Conservation (phyloP, 179 eudicot species). For the Vitellaria paradoxa region DNA sequence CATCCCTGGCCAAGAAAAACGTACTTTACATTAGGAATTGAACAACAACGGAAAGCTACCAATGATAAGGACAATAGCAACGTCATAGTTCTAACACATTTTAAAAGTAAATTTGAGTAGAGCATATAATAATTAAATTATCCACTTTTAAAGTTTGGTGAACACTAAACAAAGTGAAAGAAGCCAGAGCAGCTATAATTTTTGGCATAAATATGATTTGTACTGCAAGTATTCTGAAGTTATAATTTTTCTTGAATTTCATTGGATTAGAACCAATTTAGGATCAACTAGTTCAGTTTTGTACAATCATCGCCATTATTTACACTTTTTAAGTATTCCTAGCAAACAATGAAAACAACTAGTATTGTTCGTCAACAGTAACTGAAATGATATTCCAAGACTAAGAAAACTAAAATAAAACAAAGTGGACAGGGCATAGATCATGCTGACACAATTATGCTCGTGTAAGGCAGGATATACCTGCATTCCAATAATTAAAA, state of each 20-base stretch:
- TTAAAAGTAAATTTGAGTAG: background rate
- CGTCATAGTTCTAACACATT: background rate
- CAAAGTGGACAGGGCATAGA: background rate
- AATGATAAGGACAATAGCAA: background rate
- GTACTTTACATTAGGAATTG: constrained; percentile 11
- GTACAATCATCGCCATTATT: too few species aligned
- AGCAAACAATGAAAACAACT: background rate
- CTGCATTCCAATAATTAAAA: background rate
- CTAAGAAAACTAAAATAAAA: background rate
- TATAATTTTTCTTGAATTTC: too few species aligned
- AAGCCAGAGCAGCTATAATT: background rate
- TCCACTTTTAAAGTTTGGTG: background rate
- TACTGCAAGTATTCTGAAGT: too few species aligned
- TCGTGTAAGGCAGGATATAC: background rate
- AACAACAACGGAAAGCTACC: background rate
- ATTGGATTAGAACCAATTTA: too few species aligned
- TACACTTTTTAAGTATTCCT: background rate
- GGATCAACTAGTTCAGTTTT: too few species aligned
- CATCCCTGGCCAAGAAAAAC: constrained; percentile 59
- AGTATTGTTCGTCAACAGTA: background rate
- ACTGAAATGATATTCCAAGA: background rate
- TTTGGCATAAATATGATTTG: background rate
- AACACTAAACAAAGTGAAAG: background rate
- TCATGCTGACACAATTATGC: background rate
- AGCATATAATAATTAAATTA: background rate